These are phyloP conservation scores for Dioscorea zingiberensis DNA, from an alignment of 106 monocot species.

Conservation along the genomic window DNA sequence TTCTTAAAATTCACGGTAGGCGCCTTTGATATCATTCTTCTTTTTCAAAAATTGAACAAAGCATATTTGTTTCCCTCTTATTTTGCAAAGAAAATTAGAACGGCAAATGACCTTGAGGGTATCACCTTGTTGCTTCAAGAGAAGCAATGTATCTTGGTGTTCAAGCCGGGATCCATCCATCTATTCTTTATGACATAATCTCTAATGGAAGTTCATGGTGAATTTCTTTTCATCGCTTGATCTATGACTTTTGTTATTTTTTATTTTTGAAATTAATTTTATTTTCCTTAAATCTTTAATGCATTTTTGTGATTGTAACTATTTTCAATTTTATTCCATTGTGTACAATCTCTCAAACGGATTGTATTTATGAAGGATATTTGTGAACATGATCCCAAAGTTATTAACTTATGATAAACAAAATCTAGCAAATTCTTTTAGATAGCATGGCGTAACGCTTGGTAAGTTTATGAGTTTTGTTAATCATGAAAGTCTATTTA, in stretches of 20 bases:
- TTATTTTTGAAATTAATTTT: background rate
- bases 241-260: conserved; percentile 3
- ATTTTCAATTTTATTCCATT: no score
- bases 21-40: no score
- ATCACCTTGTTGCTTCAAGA: conserved; percentile 78
- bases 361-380: conserved; percentile 39
- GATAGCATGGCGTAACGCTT: conserved; percentile 27
- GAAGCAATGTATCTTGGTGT: conserved; percentile 90
- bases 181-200: conserved; percentile 87
- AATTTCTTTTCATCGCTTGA: background rate
- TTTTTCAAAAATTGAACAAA: no score
- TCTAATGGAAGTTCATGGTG: conserved; percentile 95
- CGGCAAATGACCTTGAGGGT: conserved; percentile 73
- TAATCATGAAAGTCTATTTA: no score
- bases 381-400: conserved; percentile 70
- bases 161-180: conserved; percentile 79
- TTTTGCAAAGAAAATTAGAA: conserved; percentile 67
- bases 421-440: conserved; percentile 23
- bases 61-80: no score
- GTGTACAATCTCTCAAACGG: no score
- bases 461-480: conserved; percentile 28
- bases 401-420: conserved; percentile 58
- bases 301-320: background rate
- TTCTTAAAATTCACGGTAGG: no score
- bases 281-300: background rate